Conservation (phyloP, 768 basidiomycete genomes). For the Tricholoma flavovirens region DNA sequence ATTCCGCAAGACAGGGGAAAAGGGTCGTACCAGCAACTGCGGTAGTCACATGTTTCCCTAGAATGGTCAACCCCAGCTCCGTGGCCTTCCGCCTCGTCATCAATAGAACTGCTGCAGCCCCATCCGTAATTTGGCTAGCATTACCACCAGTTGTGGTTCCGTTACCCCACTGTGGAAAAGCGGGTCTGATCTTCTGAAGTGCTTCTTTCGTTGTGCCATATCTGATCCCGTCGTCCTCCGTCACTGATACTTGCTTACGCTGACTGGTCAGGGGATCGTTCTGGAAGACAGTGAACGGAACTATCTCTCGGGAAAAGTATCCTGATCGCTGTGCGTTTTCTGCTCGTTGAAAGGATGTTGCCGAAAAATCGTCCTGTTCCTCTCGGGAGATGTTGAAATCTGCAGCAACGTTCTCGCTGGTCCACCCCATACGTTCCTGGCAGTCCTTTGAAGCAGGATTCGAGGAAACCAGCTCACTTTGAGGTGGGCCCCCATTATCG, state of each 20-base stretch:
- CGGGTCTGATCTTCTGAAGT: conserved; percentile 59
- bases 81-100: conserved; percentile 81
- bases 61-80: conserved; percentile 60
- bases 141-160: conserved; percentile 78
- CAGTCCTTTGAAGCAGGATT: conserved; percentile 57
- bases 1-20: neutral
- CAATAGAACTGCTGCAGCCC: conserved; percentile 73
- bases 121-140: conserved; percentile 81
- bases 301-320: conserved; percentile 63
- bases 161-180: conserved; percentile 81
- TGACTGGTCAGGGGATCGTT: conserved; percentile 52
- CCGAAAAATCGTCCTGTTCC: conserved; percentile 72
- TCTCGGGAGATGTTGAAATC: conserved; percentile 70
- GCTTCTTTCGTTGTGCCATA: conserved; percentile 64
- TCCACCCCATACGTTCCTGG: conserved; percentile 81
- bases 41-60: conserved; percentile 79
- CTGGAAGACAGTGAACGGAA: conserved; percentile 65
- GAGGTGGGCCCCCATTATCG: conserved; percentile 53
- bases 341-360: conserved; percentile 72
- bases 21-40: conserved; percentile 49
- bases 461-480: conserved; percentile 55
- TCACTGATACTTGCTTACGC: conserved; percentile 47
- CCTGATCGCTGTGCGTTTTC: conserved; percentile 68
- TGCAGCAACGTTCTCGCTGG: conserved; percentile 77
- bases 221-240: conserved; percentile 74